These are phyloP conservation scores for Cystofilobasidium bisporidii DNA, from an alignment of 768 basidiomycete genomes.

Conservation along the genomic window DNA sequence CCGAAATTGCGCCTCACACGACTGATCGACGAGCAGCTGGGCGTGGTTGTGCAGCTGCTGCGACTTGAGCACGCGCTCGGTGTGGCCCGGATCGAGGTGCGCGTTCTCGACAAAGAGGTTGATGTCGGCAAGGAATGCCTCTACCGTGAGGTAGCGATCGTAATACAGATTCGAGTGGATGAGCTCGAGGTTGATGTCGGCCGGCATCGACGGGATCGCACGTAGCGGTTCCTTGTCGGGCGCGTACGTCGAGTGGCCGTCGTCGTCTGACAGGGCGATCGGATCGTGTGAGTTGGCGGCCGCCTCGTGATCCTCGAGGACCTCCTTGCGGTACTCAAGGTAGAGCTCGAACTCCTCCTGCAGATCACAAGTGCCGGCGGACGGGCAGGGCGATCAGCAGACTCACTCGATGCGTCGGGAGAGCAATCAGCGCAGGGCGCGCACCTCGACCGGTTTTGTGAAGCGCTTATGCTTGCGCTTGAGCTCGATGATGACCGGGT, in stretches of 20 bases:
- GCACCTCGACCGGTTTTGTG: conserved; percentile 64
- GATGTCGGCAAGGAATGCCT: conserved; percentile 67
- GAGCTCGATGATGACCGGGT: conserved; percentile 74
- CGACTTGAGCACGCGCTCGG: conserved; percentile 67
- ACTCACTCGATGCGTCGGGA: not conserved
- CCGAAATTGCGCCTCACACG: conserved; percentile 68
- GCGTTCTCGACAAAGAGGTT: conserved; percentile 45
- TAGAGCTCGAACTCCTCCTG: conserved; percentile 66
- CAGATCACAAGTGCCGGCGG: not conserved
- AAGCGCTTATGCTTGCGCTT: conserved; percentile 89
- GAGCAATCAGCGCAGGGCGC: not conserved
- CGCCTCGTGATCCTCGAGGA: conserved; percentile 26
- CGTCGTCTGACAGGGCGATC: conserved; percentile 8
- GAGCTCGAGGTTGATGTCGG: conserved; percentile 82
- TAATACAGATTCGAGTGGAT: conserved; percentile 74
- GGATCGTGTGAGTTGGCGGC: conserved; percentile 9
- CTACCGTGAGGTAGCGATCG: conserved; percentile 68
- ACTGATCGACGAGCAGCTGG: conserved; percentile 71
- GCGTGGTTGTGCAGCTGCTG: conserved; percentile 76
- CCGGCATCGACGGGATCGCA: conserved; percentile 43
- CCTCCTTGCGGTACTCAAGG: conserved; percentile 31
- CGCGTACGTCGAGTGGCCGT: not conserved
- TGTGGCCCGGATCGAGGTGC: conserved; percentile 64
- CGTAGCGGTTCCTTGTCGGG: conserved; percentile 33
- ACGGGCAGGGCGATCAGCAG: not conserved